Evolutionary conservation across 2,329 filamentous ascomycete species (phyloP), one percentile per base, ranked within the genome.

Genomic region (Scorias spongiosa): DNA sequence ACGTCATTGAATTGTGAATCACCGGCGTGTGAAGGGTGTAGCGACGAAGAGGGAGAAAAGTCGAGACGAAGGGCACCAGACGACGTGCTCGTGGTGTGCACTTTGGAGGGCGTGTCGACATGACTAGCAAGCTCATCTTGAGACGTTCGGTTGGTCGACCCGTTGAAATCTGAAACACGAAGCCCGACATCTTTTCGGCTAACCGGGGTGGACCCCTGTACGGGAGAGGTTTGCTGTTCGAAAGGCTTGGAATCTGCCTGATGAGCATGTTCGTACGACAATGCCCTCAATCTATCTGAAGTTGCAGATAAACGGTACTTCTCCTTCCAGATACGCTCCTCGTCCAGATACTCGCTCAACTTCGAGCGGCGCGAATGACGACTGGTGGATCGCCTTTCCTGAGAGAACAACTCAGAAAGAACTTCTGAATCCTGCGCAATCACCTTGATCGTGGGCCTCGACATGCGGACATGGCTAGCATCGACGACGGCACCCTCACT

Each of bases 151-250:
- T 55, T 54, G 44, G 53, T 44, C 45, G 48, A 42, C 30, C 42
- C 42, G 43, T 45, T 42, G 32, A 46, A 41, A 39, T 51, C 51
- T 59, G 58, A 59, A 57, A 61, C 54, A 48, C 48, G 32, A 36
- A 36, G 15, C 12, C 32, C 32, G 15, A 15, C 48, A 41, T 48
- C 46, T 41, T 45, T 47, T 48, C 43, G 48, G 46, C 39, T 40
- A 42, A 47, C 45, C 49, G 51, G 47, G 47, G 51, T 45, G 47
- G 46, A 53, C 46, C 49, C 51, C 51, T 50, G 48, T 47, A 50
- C 44, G 49, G 51, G 50, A 18, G 49, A 49, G 47, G 51, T 56
- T 57, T 12, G 38, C 12, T 12, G 20, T 11, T 18, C 17, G 11
- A 18, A 12, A 11, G 38, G 14, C 20, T 28, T 40, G 11, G 38